Evolutionary conservation across 306 rosid species (phyloP), one percentile per base, ranked within the genome.

Genomic region (Fragaria ananassa): DNA sequence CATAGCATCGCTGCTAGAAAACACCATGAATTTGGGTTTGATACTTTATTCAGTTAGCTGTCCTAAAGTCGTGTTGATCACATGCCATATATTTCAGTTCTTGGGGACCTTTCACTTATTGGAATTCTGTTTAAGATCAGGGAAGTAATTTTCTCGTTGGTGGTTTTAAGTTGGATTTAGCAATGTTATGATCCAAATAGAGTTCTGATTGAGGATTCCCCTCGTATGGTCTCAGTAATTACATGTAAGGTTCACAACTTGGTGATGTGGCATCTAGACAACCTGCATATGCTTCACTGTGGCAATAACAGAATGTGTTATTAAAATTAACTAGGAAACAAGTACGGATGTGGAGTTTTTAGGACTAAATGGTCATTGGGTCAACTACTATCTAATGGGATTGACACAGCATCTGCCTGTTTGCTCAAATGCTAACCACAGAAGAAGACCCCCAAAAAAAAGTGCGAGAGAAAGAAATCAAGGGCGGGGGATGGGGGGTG

Each of bases 121-220:
- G 50, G 56, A 45, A 68, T 37, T 58, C 65, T 46, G 71, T 74
- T 77, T 71, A 10, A 75, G 69, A 29, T 62, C 23, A 34, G 42
- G 62, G 25, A 74, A 31, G 68, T 68, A 50, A 68, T 42, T 47
- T n/a, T 15, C 8, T 21, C 49, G 21, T 75, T 74, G 75, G 49
- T 67, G 19, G 37, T 27, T n/a, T 68, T 79, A 67, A 80, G 72
- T 72, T 69, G 75, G 84, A 74, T 79, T 71, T 49, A 58, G 77
- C 77, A 29, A 23, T 79, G 51, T 44, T 74, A 67, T 74, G 66
- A 11, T 79, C 39, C 66, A 72, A 72, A 67, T 74, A 57, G 37
- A 72, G 76, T 69, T 10, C n/a, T 72, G 74, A 68, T 46, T 49
- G 41, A 49, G 77, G 64, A 31, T 72, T 56, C 56, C 68, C 61